These are phyloP conservation scores for Hymenoscyphus infarciens DNA, from an alignment of 2,329 filamentous ascomycete genomes.

Conservation along the genomic window DNA sequence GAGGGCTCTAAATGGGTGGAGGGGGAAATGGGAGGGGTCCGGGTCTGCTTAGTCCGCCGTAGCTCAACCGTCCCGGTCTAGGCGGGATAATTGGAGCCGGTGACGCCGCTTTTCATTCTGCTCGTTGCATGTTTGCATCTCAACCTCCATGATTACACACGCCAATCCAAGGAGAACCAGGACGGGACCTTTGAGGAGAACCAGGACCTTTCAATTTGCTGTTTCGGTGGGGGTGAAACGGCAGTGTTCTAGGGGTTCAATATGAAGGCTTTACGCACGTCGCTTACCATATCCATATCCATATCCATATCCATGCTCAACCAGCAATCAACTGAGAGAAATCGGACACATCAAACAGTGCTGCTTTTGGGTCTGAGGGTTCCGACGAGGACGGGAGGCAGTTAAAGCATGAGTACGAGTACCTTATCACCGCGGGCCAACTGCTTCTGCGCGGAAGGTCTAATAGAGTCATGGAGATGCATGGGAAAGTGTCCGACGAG, in stretches of 20 bases:
- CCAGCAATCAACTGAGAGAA: neutral
- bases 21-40: conserved; percentile 8
- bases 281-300: neutral
- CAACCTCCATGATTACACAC: neutral
- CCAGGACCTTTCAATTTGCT: neutral
- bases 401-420: neutral
- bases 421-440: neutral
- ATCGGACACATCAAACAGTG: neutral
- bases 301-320: neutral
- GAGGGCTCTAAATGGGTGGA: conserved; percentile 7
- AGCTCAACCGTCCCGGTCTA: conserved; percentile 1
- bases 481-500: neutral
- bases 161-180: neutral
- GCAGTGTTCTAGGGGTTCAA: neutral
- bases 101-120: neutral
- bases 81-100: conserved; percentile 2
- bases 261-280: neutral
- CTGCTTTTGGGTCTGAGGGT: neutral
- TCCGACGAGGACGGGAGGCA: neutral
- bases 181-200: neutral
- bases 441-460: conserved; percentile 5
- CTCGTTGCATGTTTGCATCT: neutral
- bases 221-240: neutral
- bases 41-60: conserved; percentile 12
- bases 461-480: conserved; percentile 8